phyloP scores from a whole-genome alignment of 176 grass and related monocot genomes.

The Panicum miliaceum region DNA sequence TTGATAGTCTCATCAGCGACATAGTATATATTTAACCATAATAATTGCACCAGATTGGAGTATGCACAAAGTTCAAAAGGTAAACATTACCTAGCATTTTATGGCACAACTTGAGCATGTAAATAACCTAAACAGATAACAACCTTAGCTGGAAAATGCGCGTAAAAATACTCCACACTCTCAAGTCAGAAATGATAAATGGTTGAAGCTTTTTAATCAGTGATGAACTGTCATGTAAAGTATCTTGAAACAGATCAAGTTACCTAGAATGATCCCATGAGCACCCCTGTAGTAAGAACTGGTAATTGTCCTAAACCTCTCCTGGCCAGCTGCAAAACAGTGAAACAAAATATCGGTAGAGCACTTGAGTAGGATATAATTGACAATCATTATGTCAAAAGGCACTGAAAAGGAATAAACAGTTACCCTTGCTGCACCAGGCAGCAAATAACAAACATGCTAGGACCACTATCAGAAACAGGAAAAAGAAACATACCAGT shows the following conservation, averaged over 20 bases:
- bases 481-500: constrained; percentile 56
- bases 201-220: constrained; percentile 15
- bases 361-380: not conserved
- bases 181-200: constrained; percentile 9
- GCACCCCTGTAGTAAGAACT: constrained; percentile 97
- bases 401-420: not conserved
- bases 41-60: not conserved
- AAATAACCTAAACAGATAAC: not conserved
- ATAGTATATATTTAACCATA: not conserved
- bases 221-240: not conserved
- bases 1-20: not conserved
- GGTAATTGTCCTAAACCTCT: constrained; percentile 94
- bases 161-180: not conserved
- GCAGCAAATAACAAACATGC: constrained; percentile 1
- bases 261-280: constrained; percentile 98
- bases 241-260: constrained; percentile 12
- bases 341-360: not conserved
- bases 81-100: not conserved
- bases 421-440: not conserved
- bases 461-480: not conserved
- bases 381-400: not conserved
- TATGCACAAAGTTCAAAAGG: not conserved
- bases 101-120: not conserved
- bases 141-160: not conserved
- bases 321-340: constrained; percentile 84